Conservation (phyloP, 2,329 filamentous ascomycete species). For the Cercospora sp. region DNA sequence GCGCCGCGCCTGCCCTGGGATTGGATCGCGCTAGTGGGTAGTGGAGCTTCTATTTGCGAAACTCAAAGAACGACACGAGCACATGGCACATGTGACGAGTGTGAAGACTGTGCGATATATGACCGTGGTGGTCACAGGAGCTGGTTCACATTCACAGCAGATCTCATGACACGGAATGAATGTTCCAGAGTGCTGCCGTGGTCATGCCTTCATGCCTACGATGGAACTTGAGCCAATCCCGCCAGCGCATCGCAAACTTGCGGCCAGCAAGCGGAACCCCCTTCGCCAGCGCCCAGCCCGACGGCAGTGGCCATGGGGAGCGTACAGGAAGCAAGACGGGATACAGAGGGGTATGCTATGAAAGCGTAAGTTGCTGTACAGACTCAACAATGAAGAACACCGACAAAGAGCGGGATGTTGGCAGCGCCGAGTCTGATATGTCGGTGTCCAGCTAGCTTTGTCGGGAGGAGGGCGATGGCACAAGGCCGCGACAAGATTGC, state of each 20-base stretch:
- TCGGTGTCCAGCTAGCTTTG: background rate
- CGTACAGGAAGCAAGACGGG: background rate
- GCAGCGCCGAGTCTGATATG: background rate
- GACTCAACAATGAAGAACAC: background rate
- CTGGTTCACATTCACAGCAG: background rate
- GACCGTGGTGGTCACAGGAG: background rate
- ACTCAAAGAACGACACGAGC: background rate
- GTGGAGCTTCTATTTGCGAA: background rate
- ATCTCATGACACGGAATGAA: background rate
- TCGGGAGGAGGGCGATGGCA: background rate
- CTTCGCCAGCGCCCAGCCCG: background rate
- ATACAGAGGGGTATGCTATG: background rate
- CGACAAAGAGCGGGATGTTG: background rate
- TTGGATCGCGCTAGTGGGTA: background rate
- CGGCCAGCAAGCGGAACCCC: background rate
- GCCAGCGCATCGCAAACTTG: constrained; percentile 2
- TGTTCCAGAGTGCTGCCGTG: background rate
- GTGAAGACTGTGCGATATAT: background rate
- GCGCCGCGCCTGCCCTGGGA: background rate
- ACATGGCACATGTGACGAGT: background rate
- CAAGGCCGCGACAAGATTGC: background rate
- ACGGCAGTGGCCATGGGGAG: background rate
- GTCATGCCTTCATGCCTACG: background rate
- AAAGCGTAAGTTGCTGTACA: background rate
- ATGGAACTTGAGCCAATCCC: background rate